Conservation (phyloP, 2,329 filamentous ascomycete genomes). For the Thermomyces lanuginosus region DNA sequence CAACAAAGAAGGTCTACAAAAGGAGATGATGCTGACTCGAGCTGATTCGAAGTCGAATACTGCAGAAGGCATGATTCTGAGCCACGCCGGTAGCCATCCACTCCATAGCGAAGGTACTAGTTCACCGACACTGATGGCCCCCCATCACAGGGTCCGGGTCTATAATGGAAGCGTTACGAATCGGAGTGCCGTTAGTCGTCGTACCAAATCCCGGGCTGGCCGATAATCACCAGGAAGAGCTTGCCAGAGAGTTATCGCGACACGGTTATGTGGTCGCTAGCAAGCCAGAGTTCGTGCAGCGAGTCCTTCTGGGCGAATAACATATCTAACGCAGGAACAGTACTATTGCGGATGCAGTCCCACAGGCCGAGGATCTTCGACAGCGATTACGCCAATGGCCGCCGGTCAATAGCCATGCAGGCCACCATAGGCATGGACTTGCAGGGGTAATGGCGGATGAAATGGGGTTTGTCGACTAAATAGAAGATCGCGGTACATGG, state of each 20-base stretch:
- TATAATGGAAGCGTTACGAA: conserved; percentile 64
- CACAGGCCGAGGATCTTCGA: conserved; percentile 33
- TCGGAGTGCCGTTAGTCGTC: conserved; percentile 63
- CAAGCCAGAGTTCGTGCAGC: conserved; percentile 41
- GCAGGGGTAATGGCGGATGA: conserved; percentile 41
- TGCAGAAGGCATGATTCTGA: conserved; percentile 58
- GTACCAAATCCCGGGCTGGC: conserved; percentile 72
- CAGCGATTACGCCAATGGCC: conserved; percentile 33
- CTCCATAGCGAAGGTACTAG: too few relatives aligned
- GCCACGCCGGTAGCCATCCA: conserved; percentile 58
- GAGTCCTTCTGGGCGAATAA: conserved; percentile 1
- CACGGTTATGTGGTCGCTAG: conserved; percentile 66
- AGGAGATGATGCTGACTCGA: conserved; percentile 41
- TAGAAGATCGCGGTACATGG: too few relatives aligned
- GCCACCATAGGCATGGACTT: conserved; percentile 28
- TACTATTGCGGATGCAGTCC: conserved; percentile 29
- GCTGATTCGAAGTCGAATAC: conserved; percentile 24
- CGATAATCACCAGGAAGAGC: conserved; percentile 80
- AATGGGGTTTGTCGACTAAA: conserved; percentile 38
- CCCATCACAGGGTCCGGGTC: conserved; percentile 85
- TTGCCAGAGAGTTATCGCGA: conserved; percentile 58
- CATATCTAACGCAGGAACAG: conserved; percentile 6
- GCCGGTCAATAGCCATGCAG: conserved; percentile 30
- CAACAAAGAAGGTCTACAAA: conserved; percentile 40
- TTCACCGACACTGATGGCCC: too few relatives aligned